These are phyloP conservation scores for Penicillium turbatum DNA, from an alignment of 495 filamentous ascomycete genomes.

Conservation along the genomic window DNA sequence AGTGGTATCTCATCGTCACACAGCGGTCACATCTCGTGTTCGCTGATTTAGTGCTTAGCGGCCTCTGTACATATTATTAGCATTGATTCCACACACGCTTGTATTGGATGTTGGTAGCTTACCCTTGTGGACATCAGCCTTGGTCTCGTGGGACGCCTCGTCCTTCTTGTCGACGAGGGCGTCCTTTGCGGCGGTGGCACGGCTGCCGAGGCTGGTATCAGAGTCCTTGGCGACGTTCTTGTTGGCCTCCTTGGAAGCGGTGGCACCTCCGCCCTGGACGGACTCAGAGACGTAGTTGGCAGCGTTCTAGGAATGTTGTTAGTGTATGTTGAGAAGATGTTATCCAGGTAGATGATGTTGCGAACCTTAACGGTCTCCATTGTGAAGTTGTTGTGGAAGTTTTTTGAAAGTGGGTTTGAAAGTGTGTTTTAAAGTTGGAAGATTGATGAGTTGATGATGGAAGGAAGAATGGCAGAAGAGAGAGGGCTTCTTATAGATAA, in stretches of 20 bases:
- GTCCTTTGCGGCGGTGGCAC: constrained; percentile 19
- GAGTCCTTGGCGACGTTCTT: constrained; percentile 21
- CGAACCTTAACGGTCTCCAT: constrained; percentile 23
- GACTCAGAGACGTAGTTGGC: constrained; percentile 22
- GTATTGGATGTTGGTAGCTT: not conserved
- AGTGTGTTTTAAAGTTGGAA: not conserved
- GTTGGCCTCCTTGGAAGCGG: constrained; percentile 22
- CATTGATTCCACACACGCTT: not conserved
- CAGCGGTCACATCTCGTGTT: not conserved
- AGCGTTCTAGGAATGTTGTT: constrained; percentile 11
- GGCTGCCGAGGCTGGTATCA: constrained; percentile 15
- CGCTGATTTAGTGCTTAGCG: not conserved
- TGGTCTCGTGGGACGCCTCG: constrained; percentile 15
- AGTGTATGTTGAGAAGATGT: not conserved
- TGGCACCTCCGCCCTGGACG: constrained; percentile 17
- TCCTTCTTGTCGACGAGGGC: constrained; percentile 23
- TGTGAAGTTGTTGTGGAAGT: not conserved
- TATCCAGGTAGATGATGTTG: not conserved
- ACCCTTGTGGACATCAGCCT: constrained; percentile 26
- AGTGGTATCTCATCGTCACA: not conserved
- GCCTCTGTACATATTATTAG: not conserved
- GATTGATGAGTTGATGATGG: not conserved
- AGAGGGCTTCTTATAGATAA: not conserved
- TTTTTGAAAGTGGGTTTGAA: not conserved
- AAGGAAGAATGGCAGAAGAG: not conserved